Evolutionary conservation across 257 asterid genomes (phyloP).

Genomic region (Linderniella brevidens): DNA sequence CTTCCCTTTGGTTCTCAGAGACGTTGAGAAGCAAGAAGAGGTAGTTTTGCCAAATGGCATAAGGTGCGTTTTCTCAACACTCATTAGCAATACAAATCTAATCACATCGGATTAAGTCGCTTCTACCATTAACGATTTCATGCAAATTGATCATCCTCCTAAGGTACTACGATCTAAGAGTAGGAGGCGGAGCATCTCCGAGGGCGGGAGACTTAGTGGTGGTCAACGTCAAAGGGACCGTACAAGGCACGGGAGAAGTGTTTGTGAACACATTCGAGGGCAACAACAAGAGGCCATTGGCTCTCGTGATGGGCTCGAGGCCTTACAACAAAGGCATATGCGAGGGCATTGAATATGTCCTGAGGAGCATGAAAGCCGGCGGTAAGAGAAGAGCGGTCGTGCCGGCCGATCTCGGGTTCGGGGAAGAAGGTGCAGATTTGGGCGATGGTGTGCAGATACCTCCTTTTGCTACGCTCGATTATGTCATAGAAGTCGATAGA

Average conservation of each 20-base stretch:
- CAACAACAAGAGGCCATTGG: conserved; percentile 42
- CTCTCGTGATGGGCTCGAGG: conserved; percentile 71
- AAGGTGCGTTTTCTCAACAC: conserved; percentile 20
- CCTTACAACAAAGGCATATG: conserved; percentile 71
- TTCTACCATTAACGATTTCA: not conserved
- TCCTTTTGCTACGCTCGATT: conserved; percentile 64
- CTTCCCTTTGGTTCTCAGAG: conserved; percentile 24
- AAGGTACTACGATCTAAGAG: conserved; percentile 54
- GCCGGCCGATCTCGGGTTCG: conserved; percentile 59
- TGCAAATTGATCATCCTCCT: not conserved
- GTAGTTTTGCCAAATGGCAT: conserved; percentile 65
- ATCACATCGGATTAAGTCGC: no score
- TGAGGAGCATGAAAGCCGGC: conserved; percentile 59
- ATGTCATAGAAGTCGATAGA: conserved; percentile 51
- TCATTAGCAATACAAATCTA: not conserved
- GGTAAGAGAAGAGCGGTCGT: conserved; percentile 58
- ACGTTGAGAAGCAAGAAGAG: conserved; percentile 73
- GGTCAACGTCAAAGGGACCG: conserved; percentile 53
- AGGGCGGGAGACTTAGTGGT: conserved; percentile 66
- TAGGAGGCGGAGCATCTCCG: conserved; percentile 61
- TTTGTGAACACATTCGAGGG: conserved; percentile 50
- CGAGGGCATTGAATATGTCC: conserved; percentile 58
- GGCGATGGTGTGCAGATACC: conserved; percentile 60
- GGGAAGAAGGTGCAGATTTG: conserved; percentile 77
- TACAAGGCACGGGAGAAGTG: conserved; percentile 37